Base-by-base conservation (phyloP, 768 basidiomycete species). In the Tricholoma hemisulphureum region DNA sequence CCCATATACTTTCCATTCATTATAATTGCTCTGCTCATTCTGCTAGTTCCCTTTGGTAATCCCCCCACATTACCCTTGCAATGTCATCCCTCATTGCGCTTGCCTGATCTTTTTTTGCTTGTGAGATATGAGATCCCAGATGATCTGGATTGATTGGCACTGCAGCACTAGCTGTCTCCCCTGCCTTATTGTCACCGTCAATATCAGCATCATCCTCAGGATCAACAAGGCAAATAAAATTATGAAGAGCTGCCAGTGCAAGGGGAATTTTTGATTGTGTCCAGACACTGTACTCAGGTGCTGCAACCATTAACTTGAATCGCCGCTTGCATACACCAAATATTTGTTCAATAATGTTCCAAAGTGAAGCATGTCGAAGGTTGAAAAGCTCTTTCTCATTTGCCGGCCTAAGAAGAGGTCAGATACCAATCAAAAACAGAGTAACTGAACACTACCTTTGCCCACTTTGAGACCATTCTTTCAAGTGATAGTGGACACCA, bases 301-400 rank as follows among this genome's bases (percentile, higher is more conserved):
- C 57, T 48, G 56, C 29, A 8, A 56, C 41, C 53, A 65, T 61
- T 9, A 71, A 60, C 21, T 23, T 43, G 53, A 67, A 71, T 32
- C 56, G 55, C 14, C 45, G 24, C 55, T 69, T 71, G 55, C 62
- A 24, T 6, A 67, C 63, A 16, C 67, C 69, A 61, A 69, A 72
- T 13, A 69, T 70, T n/a, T 58, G 62, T 58, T 77, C 74, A 57
- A 77, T 63, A 28, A 76, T 65, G 69, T 77, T 80, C 1, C 66
- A 67, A 48, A 69, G 70, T 55, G 65, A 66, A 8, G 75, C 66
- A 67, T 80, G 76, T 20, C 69, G 65, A 3, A 80, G 66, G 65
- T 79, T 80, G 57, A 70, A 79, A 1, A 80, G 61, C 59, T 80
- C 75, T 62, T 79, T 65, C 34, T 67, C 57, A 39, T 72, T 75